Base-by-base conservation (phyloP, 1,139 yeast species). In the Protomyces gravidus region DNA sequence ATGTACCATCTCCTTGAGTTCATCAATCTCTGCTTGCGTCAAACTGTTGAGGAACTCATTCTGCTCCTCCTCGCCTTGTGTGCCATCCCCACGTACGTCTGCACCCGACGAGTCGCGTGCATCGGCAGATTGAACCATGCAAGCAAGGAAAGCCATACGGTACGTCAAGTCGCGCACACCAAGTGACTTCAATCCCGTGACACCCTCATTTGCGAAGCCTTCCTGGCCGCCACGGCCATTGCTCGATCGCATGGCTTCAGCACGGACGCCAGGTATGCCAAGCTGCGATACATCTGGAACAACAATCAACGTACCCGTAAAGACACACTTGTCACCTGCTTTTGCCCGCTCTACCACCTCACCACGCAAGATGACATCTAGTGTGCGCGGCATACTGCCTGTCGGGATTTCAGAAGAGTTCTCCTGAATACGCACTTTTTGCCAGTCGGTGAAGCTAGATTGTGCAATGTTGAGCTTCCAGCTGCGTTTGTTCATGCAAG, bases 381-480 rank as follows among this genome's bases (percentile, higher is more conserved):
- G 75, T 7, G 97, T 92, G 71, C 99, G 81, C 39, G 99, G 99
- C 99, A 92, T 92, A 1, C 97, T 89, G 30, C 99, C 99, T 0
- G 97, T 89, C 27, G 99, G 99, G 62, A 92, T 92, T 73, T 92
- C 98, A 67, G 80, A 86, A 15, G 97, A 83, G 69, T 92, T 94
- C 71, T 92, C 99, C 71, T 92, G 99, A 63, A 92, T 86, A 66
- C 98, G 80, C 25, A 90, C 95, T 67, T 88, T 86, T 73, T 92
- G 99, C 99, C 99, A 92, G 76, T 92, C 98, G 64, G 89, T 79
- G 68, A 92, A 92, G 65, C 85, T 89, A 0, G 96, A 88, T 71
- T 89, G 89, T 28, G 87, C 72, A 19, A 90, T 84, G 67, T 87
- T 85, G 61, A 94, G 75, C 0, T 95, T 83, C 94, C 96, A 92